Conservation (phyloP, 208 protist genomes). For the Trypanosoma caninum region DNA sequence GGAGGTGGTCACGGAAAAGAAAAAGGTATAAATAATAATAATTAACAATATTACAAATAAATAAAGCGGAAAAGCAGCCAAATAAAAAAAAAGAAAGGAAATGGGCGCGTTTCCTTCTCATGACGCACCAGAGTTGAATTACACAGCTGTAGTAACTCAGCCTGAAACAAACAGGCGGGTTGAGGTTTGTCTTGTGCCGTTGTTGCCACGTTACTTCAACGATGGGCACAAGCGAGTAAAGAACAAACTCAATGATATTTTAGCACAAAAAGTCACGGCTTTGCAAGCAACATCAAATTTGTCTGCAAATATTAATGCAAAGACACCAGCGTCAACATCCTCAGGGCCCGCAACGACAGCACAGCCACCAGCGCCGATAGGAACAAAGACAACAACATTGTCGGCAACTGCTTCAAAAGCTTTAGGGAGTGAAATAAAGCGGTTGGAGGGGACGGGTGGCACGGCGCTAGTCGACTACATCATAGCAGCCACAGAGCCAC, state of each 20-base stretch:
- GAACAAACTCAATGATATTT: slow-evolving; percentile 26
- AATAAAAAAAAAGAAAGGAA: background rate
- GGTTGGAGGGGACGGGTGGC: background rate
- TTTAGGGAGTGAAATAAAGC: background rate
- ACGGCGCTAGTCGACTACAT: slow-evolving; percentile 20
- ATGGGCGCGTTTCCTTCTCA: slow-evolving; percentile 89
- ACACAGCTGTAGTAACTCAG: slow-evolving; percentile 66
- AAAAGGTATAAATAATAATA: background rate
- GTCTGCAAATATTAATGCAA: too few species aligned
- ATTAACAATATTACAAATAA: background rate
- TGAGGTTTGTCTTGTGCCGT: slow-evolving; percentile 76
- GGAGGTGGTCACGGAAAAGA: too few species aligned
- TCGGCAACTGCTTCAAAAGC: background rate
- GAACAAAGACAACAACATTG: background rate
- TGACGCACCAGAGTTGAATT: slow-evolving; percentile 74
- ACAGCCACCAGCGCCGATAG: background rate
- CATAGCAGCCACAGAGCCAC: slow-evolving; percentile 19
- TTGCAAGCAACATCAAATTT: background rate
- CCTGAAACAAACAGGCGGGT: slow-evolving; percentile 33
- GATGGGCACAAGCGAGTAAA: slow-evolving; percentile 53
- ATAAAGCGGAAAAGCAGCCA: background rate
- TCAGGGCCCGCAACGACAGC: background rate
- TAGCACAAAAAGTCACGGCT: background rate
- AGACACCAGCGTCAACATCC: background rate
- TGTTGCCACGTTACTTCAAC: slow-evolving; percentile 85